phyloP scores from a whole-genome alignment of 805 yeast genomes.

The Starmerella bombi region DNA sequence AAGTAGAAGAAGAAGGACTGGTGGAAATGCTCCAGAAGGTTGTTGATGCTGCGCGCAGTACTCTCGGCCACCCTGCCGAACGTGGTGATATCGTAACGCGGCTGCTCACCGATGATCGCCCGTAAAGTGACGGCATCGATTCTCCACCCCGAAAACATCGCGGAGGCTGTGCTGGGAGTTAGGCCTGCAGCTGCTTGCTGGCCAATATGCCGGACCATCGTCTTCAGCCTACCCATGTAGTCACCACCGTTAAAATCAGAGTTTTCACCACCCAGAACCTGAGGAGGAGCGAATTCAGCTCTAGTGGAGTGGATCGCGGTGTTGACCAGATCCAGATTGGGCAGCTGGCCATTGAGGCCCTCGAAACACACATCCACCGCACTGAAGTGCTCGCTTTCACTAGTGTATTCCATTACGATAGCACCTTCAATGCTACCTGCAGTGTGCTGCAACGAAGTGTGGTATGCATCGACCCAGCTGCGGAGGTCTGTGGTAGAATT shows the following conservation, averaged over 20 bases:
- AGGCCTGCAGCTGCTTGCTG: conserved; percentile 57
- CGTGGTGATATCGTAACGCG: conserved; percentile 69
- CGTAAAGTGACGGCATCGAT: conserved; percentile 75
- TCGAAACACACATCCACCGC: conserved; percentile 63
- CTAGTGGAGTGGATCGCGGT: conserved; percentile 59
- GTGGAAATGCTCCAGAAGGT: conserved; percentile 86
- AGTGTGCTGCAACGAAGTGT: conserved; percentile 65
- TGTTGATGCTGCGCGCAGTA: conserved; percentile 75
- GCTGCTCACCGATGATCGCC: conserved; percentile 44
- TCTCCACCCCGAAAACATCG: conserved; percentile 92
- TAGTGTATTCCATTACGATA: conserved; percentile 65
- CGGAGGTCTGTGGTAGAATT: conserved; percentile 54
- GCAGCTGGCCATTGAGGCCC: conserved; percentile 91
- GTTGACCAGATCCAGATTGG: conserved; percentile 81
- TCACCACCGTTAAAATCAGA: conserved; percentile 26
- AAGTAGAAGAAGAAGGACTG: conserved; percentile 92
- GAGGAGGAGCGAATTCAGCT: conserved; percentile 61
- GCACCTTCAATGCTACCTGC: conserved; percentile 95
- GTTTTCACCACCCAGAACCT: conserved; percentile 47
- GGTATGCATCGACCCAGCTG: conserved; percentile 90
- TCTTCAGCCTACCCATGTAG: conserved; percentile 39
- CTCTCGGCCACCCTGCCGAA: conserved; percentile 86
- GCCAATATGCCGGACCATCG: conserved; percentile 52
- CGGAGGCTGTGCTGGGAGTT: conserved; percentile 44
- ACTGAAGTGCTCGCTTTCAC: conserved; percentile 52